phyloP scores from a whole-genome alignment of 148 eudicot genomes.

The Rhododendron griersonianum region DNA sequence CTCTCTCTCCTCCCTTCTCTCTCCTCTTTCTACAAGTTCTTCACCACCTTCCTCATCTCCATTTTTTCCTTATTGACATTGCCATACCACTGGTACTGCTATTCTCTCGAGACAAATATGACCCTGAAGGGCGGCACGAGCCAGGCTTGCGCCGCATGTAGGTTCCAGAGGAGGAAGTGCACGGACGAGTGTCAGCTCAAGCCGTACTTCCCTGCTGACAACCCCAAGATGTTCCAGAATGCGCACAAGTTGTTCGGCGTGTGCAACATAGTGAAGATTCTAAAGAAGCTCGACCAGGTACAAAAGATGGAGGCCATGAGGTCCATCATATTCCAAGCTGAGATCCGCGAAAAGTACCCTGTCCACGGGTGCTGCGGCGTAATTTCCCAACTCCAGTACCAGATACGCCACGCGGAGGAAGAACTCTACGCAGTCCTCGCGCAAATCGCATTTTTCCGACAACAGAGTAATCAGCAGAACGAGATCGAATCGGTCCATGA shows the following conservation, averaged over 20 bases:
- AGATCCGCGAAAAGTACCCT: constrained; percentile 54
- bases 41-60: neutral
- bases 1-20: neutral
- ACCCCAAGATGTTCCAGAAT: constrained; percentile 57
- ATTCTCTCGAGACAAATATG: constrained; percentile 27
- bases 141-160: constrained; percentile 96
- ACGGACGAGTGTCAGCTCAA: constrained; percentile 64
- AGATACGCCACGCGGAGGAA: constrained; percentile 34
- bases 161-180: constrained; percentile 74
- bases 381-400: constrained; percentile 25
- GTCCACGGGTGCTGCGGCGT: constrained; percentile 52
- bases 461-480: constrained; percentile 32
- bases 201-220: constrained; percentile 80
- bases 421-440: constrained; percentile 44
- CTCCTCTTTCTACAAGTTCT: constrained; percentile 1
- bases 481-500: constrained; percentile 26
- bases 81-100: neutral
- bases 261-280: constrained; percentile 56
- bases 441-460: constrained; percentile 35
- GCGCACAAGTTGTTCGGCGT: constrained; percentile 86
- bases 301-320: constrained; percentile 59
- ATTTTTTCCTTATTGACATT: neutral
- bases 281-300: constrained; percentile 31
- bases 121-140: constrained; percentile 83
- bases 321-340: constrained; percentile 64